Evolutionary conservation across 805 yeast species (phyloP).

Genomic region (Isabelozyma pseudorhagii): DNA sequence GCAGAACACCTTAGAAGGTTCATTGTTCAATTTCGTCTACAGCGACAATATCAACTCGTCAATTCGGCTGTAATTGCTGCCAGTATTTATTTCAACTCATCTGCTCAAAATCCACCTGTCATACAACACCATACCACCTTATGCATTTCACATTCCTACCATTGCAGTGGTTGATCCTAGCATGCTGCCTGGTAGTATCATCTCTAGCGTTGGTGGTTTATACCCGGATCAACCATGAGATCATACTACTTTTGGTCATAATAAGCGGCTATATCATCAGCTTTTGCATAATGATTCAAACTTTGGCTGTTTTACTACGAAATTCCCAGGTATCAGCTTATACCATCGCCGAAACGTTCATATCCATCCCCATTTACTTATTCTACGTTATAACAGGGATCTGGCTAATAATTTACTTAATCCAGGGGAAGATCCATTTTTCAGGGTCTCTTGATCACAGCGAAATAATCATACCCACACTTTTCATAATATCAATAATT

Average conservation of each 20-base stretch:
- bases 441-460: background rate
- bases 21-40: too few species aligned
- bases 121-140: too few species aligned
- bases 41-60: too few species aligned
- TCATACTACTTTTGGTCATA: constrained; percentile 1
- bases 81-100: too few species aligned
- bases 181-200: background rate
- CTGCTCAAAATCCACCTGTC: too few species aligned
- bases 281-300: constrained; percentile 2
- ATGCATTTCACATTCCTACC: background rate
- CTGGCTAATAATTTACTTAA: constrained; percentile 1
- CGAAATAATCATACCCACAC: constrained; percentile 2
- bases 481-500: constrained; percentile 7
- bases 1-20: too few species aligned
- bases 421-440: background rate
- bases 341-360: background rate
- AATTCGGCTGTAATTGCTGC: too few species aligned
- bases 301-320: background rate
- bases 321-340: background rate
- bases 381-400: constrained; percentile 10
- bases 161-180: background rate
- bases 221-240: background rate
- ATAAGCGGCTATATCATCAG: constrained; percentile 3
- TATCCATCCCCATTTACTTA: constrained; percentile 1
- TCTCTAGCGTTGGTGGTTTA: background rate